Base-by-base conservation (phyloP, 2,329 filamentous ascomycete species). In the Ceratocystis cubensis region DNA sequence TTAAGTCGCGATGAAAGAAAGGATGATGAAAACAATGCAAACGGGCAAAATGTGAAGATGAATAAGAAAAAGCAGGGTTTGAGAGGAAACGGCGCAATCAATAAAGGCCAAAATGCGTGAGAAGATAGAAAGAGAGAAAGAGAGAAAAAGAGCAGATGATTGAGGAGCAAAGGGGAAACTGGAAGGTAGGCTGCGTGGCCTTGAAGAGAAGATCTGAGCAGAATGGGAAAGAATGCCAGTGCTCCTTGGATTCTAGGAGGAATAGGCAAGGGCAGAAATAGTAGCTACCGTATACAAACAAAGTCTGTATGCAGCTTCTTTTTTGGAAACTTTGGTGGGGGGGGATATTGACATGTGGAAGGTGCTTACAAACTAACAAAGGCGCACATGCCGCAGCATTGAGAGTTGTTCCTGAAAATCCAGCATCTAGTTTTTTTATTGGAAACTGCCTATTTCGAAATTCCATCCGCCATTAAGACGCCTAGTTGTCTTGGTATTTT, bases 161-260 rank as follows among this genome's bases (percentile, higher is more conserved):
- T 25, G 48, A 41, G 10, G 37, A 41, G 13, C 37, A 41, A 41
- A 41, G 10, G 10, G 10, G 37, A 25, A 53, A 15, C 8, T 28
- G 48, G 22, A 20, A 37, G 15, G 56, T 8, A n/a, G 56, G 56
- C 56, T 59, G n/a, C 56, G 56, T 5, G 56, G 56, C 56, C 56
- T 59, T 59, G 56, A 59, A 59, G 56, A 59, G 17, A 30, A n/a
- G 48, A 59, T 33, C 56, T 25, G 56, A 15, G 22, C 56, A 59
- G 56, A 59, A 59, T 59, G 56, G 56, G 56, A 30, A 30, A 59
- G 56, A 59, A 59, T 59, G 56, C 56, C 56, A 59, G 56, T 59
- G 56, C 56, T 37, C 22, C 25, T 17, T 59, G 56, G 30, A 59
- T 59, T 37, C 30, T 17, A 33, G 56, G 56, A 59, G 56, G 56